Evolutionary conservation across 371 early-diverging fungal genomes (phyloP).

Genomic region (Rhizomucor pusillus): DNA sequence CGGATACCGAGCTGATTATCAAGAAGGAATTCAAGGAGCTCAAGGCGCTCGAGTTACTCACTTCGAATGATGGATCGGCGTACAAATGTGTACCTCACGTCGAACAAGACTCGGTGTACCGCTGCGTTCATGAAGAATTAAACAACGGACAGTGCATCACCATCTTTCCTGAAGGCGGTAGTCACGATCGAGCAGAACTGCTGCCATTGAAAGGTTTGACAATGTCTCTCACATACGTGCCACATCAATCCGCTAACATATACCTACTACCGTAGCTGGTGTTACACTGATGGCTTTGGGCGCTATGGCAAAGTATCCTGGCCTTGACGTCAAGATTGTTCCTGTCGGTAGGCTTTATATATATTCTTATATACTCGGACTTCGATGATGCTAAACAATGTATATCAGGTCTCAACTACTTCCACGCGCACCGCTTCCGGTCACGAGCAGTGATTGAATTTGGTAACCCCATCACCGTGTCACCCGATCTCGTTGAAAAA

Average conservation of each 20-base stretch:
- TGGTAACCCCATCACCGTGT: conserved; percentile 85
- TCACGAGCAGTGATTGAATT: conserved; percentile 96
- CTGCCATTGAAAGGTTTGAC: conserved; percentile 88
- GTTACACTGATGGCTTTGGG: conserved; percentile 92
- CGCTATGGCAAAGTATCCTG: conserved; percentile 89
- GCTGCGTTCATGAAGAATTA: conserved; percentile 77
- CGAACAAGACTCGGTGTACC: conserved; percentile 85
- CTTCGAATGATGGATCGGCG: conserved; percentile 55
- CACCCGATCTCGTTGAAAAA: conserved; percentile 75
- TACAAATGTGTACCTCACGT: conserved; percentile 86
- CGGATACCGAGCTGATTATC: conserved; percentile 73
- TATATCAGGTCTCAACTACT: conserved; percentile 81
- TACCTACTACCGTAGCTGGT: conserved; percentile 52
- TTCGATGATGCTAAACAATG: background rate
- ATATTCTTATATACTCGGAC: conserved; percentile 1
- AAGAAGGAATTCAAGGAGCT: conserved; percentile 66
- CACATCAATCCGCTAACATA: background rate
- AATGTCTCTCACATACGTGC: background rate
- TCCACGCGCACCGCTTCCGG: conserved; percentile 94
- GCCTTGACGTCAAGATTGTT: conserved; percentile 88
- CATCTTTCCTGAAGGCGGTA: conserved; percentile 98
- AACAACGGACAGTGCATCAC: conserved; percentile 85
- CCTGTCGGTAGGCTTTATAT: conserved; percentile 63
- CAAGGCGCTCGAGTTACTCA: conserved; percentile 58
- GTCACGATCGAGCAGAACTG: conserved; percentile 94